Conservation (phyloP, 306 rosid genomes). For the Carpinus viminea region DNA sequence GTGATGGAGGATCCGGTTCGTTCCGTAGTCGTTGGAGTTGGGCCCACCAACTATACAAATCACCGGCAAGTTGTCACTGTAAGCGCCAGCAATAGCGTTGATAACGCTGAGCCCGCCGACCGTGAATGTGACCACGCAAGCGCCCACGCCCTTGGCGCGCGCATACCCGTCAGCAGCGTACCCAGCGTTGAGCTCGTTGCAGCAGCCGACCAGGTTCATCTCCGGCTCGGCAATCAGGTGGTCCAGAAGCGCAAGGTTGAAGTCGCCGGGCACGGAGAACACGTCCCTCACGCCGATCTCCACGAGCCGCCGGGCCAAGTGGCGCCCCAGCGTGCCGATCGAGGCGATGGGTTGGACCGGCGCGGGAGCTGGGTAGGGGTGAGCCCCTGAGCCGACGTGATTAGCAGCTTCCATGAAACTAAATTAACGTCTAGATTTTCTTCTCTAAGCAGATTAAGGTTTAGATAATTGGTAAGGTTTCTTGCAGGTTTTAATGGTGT, state of each 20-base stretch:
- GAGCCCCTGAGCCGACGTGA: slow-evolving; percentile 26
- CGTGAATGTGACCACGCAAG: slow-evolving; percentile 84
- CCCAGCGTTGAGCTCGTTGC: slow-evolving; percentile 92
- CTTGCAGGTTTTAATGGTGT: neutral
- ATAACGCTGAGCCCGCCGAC: slow-evolving; percentile 89
- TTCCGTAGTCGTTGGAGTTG: slow-evolving; percentile 80
- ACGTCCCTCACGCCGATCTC: slow-evolving; percentile 66
- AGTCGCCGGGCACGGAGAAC: slow-evolving; percentile 88
- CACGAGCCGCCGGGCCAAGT: slow-evolving; percentile 70
- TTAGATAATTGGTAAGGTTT: neutral
- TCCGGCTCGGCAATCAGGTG: slow-evolving; percentile 67
- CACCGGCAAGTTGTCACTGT: slow-evolving; percentile 78
- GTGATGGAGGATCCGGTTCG: slow-evolving; percentile 82
- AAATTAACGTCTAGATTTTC: too few relatives aligned
- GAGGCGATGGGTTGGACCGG: slow-evolving; percentile 30
- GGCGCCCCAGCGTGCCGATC: slow-evolving; percentile 60
- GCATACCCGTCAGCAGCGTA: slow-evolving; percentile 93
- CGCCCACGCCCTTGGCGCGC: slow-evolving; percentile 76
- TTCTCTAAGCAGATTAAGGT: neutral
- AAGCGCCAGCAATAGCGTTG: slow-evolving; percentile 92
- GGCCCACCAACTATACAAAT: slow-evolving; percentile 84
- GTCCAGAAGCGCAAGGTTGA: slow-evolving; percentile 79
- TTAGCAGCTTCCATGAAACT: slow-evolving; percentile 39
- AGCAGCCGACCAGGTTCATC: slow-evolving; percentile 80
- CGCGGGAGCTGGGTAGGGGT: slow-evolving; percentile 19